Percentiles rank a stretch among this genome's conserved stretches.
Conservation (phyloP, 2,329 filamentous ascomycete species). For the Graphium sp. region DNA sequence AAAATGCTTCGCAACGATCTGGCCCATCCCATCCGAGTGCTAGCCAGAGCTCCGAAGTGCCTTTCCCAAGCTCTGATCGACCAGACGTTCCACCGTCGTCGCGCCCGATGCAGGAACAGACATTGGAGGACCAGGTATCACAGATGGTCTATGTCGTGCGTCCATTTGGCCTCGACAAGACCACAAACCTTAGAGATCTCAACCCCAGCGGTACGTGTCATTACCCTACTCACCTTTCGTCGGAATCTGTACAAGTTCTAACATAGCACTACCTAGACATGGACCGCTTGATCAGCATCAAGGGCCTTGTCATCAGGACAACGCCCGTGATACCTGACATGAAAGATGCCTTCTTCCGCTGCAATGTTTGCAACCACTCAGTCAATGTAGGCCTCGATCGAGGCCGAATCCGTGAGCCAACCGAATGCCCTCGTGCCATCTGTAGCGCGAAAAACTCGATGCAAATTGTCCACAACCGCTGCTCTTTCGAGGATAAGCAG, state of each 20-base stretch:
- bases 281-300: conserved; percentile 89
- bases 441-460: conserved; percentile 87
- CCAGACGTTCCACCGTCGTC: conserved; percentile 26
- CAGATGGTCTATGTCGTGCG: conserved; percentile 70
- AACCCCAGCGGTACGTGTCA: conserved; percentile 56
- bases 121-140: conserved; percentile 67
- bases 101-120: conserved; percentile 29
- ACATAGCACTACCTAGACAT: conserved; percentile 52
- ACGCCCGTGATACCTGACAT: conserved; percentile 97
- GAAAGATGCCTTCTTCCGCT: conserved; percentile 97
- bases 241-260: conserved; percentile 4
- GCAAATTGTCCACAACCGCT: conserved; percentile 96
- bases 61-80: conserved; percentile 65
- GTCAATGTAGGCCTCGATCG: conserved; percentile 84
- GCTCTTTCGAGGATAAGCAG: conserved; percentile 89
- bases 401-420: conserved; percentile 91
- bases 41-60: conserved; percentile 54
- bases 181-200: conserved; percentile 81
- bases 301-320: conserved; percentile 87
- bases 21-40: no score
- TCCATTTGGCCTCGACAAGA: conserved; percentile 73
- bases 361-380: conserved; percentile 81
- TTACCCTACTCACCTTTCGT: background rate
- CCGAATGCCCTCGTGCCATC: conserved; percentile 64
- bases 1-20: conserved; percentile 45